Evolutionary conservation across 495 filamentous ascomycete genomes (phyloP), one percentile per base, ranked within the genome.

Genomic region (Penicillium malachiteum): DNA sequence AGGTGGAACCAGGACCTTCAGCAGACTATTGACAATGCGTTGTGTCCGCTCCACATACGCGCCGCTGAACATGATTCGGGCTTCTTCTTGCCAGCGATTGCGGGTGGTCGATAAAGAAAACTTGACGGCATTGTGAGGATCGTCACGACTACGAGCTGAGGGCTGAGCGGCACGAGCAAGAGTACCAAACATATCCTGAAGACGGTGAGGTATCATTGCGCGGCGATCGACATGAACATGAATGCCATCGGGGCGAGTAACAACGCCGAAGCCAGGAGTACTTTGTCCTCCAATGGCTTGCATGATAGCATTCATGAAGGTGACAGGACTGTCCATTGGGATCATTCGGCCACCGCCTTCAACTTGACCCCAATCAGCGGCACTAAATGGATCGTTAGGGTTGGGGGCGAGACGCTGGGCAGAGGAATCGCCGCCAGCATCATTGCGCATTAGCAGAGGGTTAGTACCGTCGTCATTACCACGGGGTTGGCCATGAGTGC

Each of bases 1-100:
- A 26, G 91, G 87, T 33, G 95, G 95, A 1, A 92, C 85, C 57
- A 97, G 78, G 38, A 85, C 68, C 31, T 81, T 82, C 13, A 96
- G 70, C 10, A 99, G 79, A n/a, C 84, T 81, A 61, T 84, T 84
- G 54, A 89, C 71, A 4, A 96, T 78, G 55, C 84, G 85, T 53
- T 78, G 72, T n/a, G 86, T 83, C 62, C 89, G 91, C 32, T 95
- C 91, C 7, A 81, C 63, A 49, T 87, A 81, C 17, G 73, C 78
- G 39, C 69, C 70, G 45, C 87, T 88, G 69, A 91, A 97, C 1
- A 97, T 76, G 69, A 97, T 82, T 55, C 87, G 86, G 11, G 92
- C 89, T 71, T 97, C 94, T 62, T 96, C 90, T 60, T 88, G 85
- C 92, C 95, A 99, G 42, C 94, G 85, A 39, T 78, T 75, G 39